Base-by-base conservation (phyloP, 169 alveolate genomes). In the Eimeria praecox region DNA sequence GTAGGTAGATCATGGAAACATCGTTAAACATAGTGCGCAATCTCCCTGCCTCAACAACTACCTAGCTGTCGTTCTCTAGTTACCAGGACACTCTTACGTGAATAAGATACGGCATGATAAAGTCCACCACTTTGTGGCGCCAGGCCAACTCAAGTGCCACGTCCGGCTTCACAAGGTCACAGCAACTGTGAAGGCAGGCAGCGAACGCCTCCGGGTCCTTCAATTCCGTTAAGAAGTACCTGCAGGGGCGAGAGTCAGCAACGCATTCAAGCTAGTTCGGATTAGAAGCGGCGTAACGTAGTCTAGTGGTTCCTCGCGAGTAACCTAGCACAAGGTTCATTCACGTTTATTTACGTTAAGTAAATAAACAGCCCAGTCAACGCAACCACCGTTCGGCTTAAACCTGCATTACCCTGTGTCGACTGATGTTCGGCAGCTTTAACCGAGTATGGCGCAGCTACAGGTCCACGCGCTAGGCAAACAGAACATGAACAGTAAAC, bases 71-170 rank as follows among this genome's bases (percentile, higher is more conserved):
- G 54, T 16, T 73, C 38, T 73, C n/a, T 18, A 73, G 16, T 52
- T 6, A 30, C 52, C 49, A 49, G 5, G 18, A 35, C 27, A 30
- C 64, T 27, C 78, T 42, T 56, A 97, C 98, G 97, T 99, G 99
- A 66, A 99, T 99, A 97, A 99, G 98, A 97, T 98, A 99, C 18
- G 99, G 99, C 99, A 99, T 99, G 52, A 99, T 98, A 95, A 98
- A 98, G 96, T 99, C 99, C 94, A 98, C 97, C 93, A 98, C 98
- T 54, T 99, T 99, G 97, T 98, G 98, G 94, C 99, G 97, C 99
- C 99, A 99, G 9, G 99, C 99, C 86, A 99, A 97, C 98, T 99
- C 99, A 98, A 99, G 97, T 22, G 99, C 99, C 40, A 98, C 98
- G 94, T 99, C 99, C 20, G 99, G 99, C 96, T 98, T 99, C 59